phyloP scores from a whole-genome alignment of 2,329 filamentous ascomycete species.

The Aspergillus amoenus region DNA sequence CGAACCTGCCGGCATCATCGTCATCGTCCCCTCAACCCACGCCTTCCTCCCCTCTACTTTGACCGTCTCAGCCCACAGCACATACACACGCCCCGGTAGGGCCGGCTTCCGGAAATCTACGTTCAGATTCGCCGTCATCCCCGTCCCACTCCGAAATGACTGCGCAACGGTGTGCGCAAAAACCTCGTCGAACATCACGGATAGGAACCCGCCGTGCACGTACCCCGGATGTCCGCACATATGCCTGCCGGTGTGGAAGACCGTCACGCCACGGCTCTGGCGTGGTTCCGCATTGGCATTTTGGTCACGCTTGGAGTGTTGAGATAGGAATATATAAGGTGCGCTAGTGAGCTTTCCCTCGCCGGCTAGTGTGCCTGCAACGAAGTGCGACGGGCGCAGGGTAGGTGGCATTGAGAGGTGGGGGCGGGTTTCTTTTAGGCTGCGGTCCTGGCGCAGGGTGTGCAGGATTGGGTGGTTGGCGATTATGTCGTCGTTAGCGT shows the following conservation, averaged over 20 bases:
- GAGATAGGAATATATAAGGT: slow-evolving; percentile 54
- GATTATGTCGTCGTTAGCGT: not conserved
- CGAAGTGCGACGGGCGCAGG: slow-evolving; percentile 71
- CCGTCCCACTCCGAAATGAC: slow-evolving; percentile 32
- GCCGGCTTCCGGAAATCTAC: slow-evolving; percentile 37
- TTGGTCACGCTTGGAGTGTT: not conserved
- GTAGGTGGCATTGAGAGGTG: slow-evolving; percentile 76
- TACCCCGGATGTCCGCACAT: slow-evolving; percentile 38
- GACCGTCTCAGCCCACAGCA: slow-evolving; percentile 32
- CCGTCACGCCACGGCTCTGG: slow-evolving; percentile 21
- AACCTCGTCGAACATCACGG: slow-evolving; percentile 37
- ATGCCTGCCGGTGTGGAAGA: slow-evolving; percentile 35
- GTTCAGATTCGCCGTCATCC: slow-evolving; percentile 39
- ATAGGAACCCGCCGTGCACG: slow-evolving; percentile 36
- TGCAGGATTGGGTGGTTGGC: slow-evolving; percentile 63
- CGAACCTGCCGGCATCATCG: slow-evolving; percentile 16
- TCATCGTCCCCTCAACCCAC: slow-evolving; percentile 37
- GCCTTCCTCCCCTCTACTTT: slow-evolving; percentile 38
- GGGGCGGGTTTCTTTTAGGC: slow-evolving; percentile 72
- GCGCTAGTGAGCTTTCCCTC: slow-evolving; percentile 72
- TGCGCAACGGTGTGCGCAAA: slow-evolving; percentile 37
- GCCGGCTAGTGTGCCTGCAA: slow-evolving; percentile 73
- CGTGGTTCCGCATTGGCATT: not conserved
- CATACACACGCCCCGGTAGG: slow-evolving; percentile 31
- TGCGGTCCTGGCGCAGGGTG: slow-evolving; percentile 62